These are phyloP conservation scores for Nannochloropsis oceanica DNA, from an alignment of 108 stramenopile genomes.

Conservation along the genomic window DNA sequence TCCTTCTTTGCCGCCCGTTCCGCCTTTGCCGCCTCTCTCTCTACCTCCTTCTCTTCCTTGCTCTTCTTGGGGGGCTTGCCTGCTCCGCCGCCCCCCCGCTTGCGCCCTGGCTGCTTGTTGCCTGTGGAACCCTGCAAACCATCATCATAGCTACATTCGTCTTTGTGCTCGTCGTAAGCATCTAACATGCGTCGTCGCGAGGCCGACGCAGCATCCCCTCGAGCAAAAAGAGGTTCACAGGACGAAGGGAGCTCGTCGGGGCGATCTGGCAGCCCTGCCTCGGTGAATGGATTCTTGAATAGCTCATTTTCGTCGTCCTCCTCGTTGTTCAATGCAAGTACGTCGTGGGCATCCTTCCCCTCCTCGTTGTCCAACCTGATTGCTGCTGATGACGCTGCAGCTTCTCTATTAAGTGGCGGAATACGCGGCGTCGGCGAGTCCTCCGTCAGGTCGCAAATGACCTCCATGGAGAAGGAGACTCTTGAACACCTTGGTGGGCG, in stretches of 20 bases:
- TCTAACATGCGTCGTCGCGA: no score
- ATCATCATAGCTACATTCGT: no score
- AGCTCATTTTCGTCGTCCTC: not conserved
- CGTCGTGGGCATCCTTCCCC: not conserved
- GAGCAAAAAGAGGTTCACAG: no score
- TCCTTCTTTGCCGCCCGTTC: not conserved
- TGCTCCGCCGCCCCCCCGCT: not conserved
- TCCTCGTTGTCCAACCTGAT: not conserved
- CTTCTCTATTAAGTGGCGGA: no score
- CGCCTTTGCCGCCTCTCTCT: not conserved
- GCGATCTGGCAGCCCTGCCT: not conserved
- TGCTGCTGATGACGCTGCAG: no score
- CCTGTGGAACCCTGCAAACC: no score
- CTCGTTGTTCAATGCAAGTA: not conserved
- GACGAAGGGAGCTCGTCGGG: not conserved
- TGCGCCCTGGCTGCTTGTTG: no score
- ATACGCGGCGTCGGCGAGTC: not conserved
- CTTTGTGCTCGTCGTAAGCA: no score
- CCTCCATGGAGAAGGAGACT: not conserved
- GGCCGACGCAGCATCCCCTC: no score
- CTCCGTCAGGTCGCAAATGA: not conserved
- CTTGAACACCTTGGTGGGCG: no score
- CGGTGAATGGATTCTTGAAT: not conserved
- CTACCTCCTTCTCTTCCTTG: not conserved
- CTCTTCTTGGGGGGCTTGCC: not conserved